Base-by-base conservation (phyloP, 2,329 filamentous ascomycete species). In the Clarireedia homoeocarpa region DNA sequence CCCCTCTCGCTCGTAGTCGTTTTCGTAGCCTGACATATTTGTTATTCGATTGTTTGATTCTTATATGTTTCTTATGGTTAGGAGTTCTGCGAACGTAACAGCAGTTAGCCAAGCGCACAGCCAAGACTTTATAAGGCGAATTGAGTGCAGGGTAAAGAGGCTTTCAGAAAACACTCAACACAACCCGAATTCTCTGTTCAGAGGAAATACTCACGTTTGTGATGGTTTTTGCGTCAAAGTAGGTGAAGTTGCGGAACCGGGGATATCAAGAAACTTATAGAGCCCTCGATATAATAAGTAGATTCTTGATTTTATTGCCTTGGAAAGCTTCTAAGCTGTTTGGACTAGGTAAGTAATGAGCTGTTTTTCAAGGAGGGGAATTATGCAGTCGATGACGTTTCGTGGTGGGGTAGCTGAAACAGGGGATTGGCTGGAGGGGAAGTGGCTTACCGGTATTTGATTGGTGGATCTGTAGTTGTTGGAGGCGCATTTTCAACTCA, bases 21-120 rank as follows among this genome's bases (percentile, higher is more conserved):
- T 44, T 48, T 15, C 52, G 23, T 59, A 57, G 48, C 44, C 61
- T 49, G 44, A 47, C 44, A 47, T 47, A 15, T 47, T 47, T 23
- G 2, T 27, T 17, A 20, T 44, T 20, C 17, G 17, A 23, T 23
- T 4, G 6, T 44, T 20, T 44, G 44, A 30, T 26, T 14, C 23
- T 23, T 42, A 17, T n/a, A 14, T 27, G 24, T 24, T 34, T 12
- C 10, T 34, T 34, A 34, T 34, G 10, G 6, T 34, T 34, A 12
- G 1, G 10, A 14, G 30, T 34, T 34, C 30, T 34, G 30, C 30
- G 30, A 34, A 34, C 30, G 30, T 34, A 12, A 3, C 30, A 34
- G 5, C 30, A 34, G 44, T 47, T 47, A 47, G 44, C 23, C 44
- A 47, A 47, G 44, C 9, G 20, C 17, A 23, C 14, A 24, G 44